A percentile compares a stretch with the other conserved stretches of the same genome.
Evolutionary conservation across 768 basidiomycete genomes (phyloP).

Genomic region (Lanmaoa rubissima): DNA sequence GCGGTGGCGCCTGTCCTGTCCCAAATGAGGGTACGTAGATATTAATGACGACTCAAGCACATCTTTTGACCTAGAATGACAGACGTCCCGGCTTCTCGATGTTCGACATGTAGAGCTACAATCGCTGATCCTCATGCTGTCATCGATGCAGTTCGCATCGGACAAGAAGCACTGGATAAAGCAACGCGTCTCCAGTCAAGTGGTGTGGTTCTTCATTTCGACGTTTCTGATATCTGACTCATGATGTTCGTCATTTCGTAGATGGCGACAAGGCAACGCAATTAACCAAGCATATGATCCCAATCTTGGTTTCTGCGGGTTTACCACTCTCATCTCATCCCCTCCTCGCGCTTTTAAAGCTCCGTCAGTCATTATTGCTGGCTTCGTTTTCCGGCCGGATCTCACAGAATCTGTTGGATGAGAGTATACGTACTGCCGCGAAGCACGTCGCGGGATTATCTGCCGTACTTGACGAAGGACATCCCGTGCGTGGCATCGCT

Average conservation of each 20-base stretch:
- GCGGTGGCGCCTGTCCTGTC: slow-evolving; percentile 60
- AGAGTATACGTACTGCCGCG: slow-evolving; percentile 56
- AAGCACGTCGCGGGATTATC: slow-evolving; percentile 53
- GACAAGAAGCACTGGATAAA: slow-evolving; percentile 73
- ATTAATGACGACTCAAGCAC: background rate
- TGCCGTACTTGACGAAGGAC: slow-evolving; percentile 55
- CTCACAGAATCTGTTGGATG: slow-evolving; percentile 57
- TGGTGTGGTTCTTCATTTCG: slow-evolving; percentile 38
- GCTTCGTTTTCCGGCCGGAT: slow-evolving; percentile 40
- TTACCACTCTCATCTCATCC: slow-evolving; percentile 73
- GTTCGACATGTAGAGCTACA: slow-evolving; percentile 51
- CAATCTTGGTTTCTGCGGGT: slow-evolving; percentile 57
- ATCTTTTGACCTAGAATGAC: background rate
- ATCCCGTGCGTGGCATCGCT: slow-evolving; percentile 75
- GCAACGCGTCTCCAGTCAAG: slow-evolving; percentile 59
- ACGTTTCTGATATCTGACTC: background rate
- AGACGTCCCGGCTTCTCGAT: slow-evolving; percentile 52
- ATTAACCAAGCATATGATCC: slow-evolving; percentile 63
- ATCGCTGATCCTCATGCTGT: slow-evolving; percentile 51
- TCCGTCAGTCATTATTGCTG: slow-evolving; percentile 68
- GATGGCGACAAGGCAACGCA: slow-evolving; percentile 58
- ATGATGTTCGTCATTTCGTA: slow-evolving; percentile 23
- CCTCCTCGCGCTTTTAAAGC: slow-evolving; percentile 68
- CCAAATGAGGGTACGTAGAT: slow-evolving; percentile 54
- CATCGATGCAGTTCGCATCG: slow-evolving; percentile 63